phyloP scores from a whole-genome alignment of 2,329 filamentous ascomycete species.

The Conoideocrella luteorostrata region DNA sequence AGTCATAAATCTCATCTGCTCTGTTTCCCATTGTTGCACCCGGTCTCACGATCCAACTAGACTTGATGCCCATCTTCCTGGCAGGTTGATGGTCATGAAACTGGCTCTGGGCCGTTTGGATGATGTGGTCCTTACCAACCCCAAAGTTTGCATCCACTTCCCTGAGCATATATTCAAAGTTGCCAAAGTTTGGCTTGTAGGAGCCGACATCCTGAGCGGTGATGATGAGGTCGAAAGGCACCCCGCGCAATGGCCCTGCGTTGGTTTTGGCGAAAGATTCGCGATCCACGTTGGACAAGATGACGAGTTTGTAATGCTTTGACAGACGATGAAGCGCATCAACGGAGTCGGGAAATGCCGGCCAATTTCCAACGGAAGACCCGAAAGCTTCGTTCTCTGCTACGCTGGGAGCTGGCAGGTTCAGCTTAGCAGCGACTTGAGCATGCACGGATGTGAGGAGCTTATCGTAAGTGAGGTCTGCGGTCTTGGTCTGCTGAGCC shows the following conservation, averaged over 20 bases:
- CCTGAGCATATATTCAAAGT: conserved; percentile 60
- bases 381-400: conserved; percentile 27
- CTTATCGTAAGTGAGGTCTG: conserved; percentile 29
- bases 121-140: conserved; percentile 42
- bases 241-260: conserved; percentile 35
- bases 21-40: conserved; percentile 24
- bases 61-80: conserved; percentile 51
- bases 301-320: conserved; percentile 50
- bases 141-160: conserved; percentile 48
- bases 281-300: conserved; percentile 55
- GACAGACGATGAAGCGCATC: conserved; percentile 43
- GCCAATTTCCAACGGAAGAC: conserved; percentile 44
- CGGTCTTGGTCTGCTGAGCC: conserved; percentile 50
- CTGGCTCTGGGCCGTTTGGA: conserved; percentile 65
- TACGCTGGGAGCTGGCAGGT: conserved; percentile 23
- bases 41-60: conserved; percentile 53
- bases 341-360: conserved; percentile 51
- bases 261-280: conserved; percentile 20
- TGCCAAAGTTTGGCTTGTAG: conserved; percentile 61
- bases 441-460: conserved; percentile 39
- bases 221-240: conserved; percentile 55
- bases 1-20: conserved; percentile 30
- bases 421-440: conserved; percentile 22
- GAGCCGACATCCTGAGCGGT: conserved; percentile 65
- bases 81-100: conserved; percentile 62